Conservation (phyloP, 2,329 filamentous ascomycete genomes). For the Fusarium subtropicale region DNA sequence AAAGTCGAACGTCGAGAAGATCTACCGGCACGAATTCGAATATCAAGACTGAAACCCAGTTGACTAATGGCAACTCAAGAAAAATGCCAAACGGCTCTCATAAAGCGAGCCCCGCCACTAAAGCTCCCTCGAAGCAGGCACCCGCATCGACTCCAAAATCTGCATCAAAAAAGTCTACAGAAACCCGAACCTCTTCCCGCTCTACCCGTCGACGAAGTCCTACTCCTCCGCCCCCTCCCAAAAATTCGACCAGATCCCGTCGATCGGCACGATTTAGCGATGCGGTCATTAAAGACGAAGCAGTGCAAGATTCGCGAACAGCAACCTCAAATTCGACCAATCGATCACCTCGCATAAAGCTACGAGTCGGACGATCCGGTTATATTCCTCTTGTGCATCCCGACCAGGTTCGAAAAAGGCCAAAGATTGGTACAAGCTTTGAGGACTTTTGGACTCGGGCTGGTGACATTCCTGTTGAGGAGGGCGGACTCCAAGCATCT, state of each 20-base stretch:
- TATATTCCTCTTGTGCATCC: slow-evolving; percentile 70
- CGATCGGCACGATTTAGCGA: slow-evolving; percentile 57
- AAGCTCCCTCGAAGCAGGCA: slow-evolving; percentile 39
- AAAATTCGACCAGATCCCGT: slow-evolving; percentile 57
- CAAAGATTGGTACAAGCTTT: slow-evolving; percentile 66
- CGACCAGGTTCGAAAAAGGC: slow-evolving; percentile 64
- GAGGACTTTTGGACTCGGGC: slow-evolving; percentile 68
- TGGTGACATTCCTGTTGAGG: slow-evolving; percentile 64
- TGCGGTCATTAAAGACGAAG: slow-evolving; percentile 35
- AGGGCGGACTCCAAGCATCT: slow-evolving; percentile 66
- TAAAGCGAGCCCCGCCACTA: slow-evolving; percentile 46
- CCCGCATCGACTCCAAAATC: slow-evolving; percentile 48
- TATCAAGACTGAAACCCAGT: slow-evolving; percentile 47
- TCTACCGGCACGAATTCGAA: slow-evolving; percentile 52
- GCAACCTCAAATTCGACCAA: slow-evolving; percentile 40
- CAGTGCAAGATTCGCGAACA: slow-evolving; percentile 27
- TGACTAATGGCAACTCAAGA: slow-evolving; percentile 43
- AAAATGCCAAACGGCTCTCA: slow-evolving; percentile 45
- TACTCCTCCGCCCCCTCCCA: slow-evolving; percentile 55
- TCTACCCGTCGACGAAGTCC: slow-evolving; percentile 55
- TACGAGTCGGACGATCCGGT: slow-evolving; percentile 56
- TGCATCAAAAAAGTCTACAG: slow-evolving; percentile 47
- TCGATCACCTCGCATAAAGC: slow-evolving; percentile 60
- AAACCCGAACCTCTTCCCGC: slow-evolving; percentile 50
- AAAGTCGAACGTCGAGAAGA: slow-evolving; percentile 65